phyloP scores from a whole-genome alignment of 805 yeast genomes.

The Pichia ethanolica region DNA sequence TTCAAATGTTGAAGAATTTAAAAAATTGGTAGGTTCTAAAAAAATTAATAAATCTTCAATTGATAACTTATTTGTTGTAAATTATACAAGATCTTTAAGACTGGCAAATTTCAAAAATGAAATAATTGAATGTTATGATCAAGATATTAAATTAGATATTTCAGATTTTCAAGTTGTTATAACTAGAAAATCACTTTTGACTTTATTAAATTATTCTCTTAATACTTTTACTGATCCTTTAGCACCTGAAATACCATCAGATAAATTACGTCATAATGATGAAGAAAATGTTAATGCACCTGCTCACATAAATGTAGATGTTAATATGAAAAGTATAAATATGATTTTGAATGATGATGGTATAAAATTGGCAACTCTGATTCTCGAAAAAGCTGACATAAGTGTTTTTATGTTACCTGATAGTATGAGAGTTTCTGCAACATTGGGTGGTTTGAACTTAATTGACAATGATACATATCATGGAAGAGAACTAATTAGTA shows the following conservation, averaged over 20 bases:
- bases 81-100: conserved; percentile 53
- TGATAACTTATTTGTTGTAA: conserved; percentile 50
- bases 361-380: conserved; percentile 69
- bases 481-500: conserved; percentile 48
- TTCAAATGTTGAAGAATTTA: conserved; percentile 54
- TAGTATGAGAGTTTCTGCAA: conserved; percentile 62
- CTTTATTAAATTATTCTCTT: conserved; percentile 70
- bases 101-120: conserved; percentile 45
- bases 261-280: conserved; percentile 60
- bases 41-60: conserved; percentile 30
- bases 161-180: conserved; percentile 73
- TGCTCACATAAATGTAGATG: conserved; percentile 61
- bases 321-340: conserved; percentile 66
- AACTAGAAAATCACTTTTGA: conserved; percentile 69
- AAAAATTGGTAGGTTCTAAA: conserved; percentile 62
- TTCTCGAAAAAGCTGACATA: conserved; percentile 66
- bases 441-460: conserved; percentile 69
- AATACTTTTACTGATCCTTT: conserved; percentile 86
- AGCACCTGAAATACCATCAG: conserved; percentile 61
- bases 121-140: conserved; percentile 67
- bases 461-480: conserved; percentile 70
- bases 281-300: conserved; percentile 55
- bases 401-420: conserved; percentile 64
- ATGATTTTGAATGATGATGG: conserved; percentile 78
- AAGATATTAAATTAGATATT: conserved; percentile 60